A percentile compares a stretch with the other conserved stretches of the same genome.
Conservation (phyloP, 164 flowering plant genomes). For the Houttuynia cordata region DNA sequence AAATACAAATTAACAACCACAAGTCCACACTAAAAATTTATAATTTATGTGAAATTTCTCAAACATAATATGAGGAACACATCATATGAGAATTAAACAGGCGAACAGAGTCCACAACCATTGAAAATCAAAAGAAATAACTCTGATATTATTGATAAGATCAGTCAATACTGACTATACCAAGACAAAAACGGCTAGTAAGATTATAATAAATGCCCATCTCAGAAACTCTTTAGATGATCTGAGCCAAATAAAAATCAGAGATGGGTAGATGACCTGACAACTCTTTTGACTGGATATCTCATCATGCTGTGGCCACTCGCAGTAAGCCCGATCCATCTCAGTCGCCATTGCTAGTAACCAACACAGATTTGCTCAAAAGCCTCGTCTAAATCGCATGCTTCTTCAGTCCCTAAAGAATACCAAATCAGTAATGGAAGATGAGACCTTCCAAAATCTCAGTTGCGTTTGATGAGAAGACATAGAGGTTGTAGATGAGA, state of each 20-base stretch:
- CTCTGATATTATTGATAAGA: no score
- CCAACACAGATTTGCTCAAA: background rate
- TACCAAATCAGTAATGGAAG: background rate
- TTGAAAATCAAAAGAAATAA: no score
- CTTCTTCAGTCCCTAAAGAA: background rate
- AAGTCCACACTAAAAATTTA: background rate
- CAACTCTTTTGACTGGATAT: slow-evolving; percentile 2
- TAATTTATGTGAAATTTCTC: background rate
- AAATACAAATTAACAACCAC: background rate
- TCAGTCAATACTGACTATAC: no score
- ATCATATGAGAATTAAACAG: no score
- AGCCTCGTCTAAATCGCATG: background rate
- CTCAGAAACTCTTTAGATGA: no score
- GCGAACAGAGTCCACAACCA: no score
- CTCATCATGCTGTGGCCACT: slow-evolving; percentile 10
- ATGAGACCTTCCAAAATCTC: background rate
- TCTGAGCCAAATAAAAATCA: background rate
- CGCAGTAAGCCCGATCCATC: slow-evolving; percentile 10
- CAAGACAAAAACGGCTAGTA: no score
- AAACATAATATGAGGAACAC: no score
- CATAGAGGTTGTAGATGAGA: background rate
- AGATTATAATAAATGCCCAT: no score
- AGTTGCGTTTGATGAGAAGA: background rate
- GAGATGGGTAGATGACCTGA: background rate
- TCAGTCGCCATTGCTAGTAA: slow-evolving; percentile 12